Evolutionary conservation across 2,329 filamentous ascomycete genomes (phyloP), one percentile per base, ranked within the genome.

Genomic region (Lachnellula cervina): DNA sequence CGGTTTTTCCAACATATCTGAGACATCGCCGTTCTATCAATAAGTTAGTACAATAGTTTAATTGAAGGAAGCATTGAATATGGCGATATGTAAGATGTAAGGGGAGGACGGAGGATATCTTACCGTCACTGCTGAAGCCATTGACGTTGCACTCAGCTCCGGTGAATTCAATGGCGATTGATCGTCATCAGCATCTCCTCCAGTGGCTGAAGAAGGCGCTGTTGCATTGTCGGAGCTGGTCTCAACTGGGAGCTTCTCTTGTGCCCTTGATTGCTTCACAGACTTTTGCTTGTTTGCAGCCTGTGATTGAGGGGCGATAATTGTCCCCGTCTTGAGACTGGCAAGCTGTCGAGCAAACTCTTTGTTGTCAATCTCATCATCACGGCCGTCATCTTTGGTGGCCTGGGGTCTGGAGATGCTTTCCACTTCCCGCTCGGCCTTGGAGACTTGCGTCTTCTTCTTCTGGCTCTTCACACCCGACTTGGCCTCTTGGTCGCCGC

Each of bases 1-100:
- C 44, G 82, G 74, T 49, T 87, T 77, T 73, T 96, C 91, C 16
- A 97, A 84, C 93, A 97, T 97, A 73, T 97, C 93, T 53, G 88
- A 88, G 55, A 97, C 83, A 69, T 89, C 89, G 53, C 81, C 83
- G 57, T 54, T 63, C 53, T 57, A 28, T 17, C 25, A 7, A 17
- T 14, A 47, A 34, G 34, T 56, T 43, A 56, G 54, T 25, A 44
- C 7, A 17, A 6, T 11, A 7, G 3, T 17, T 8, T 5, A 40
- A 40, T 17, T 11, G 2, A 17, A 32, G 9, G 2, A 32, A 32
- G 8, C 28, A 32, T 32, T 32, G 8, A 28, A 46, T 28, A 17
- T 19, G 35, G 7, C 3, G 25, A 49, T 14, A 32, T 34, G 19
- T 13, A 38, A 13, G 2, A 46, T 11, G 19, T 42, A 37, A 46